Conservation (phyloP, 345 rosid genomes). For the Citrus unshiu region DNA sequence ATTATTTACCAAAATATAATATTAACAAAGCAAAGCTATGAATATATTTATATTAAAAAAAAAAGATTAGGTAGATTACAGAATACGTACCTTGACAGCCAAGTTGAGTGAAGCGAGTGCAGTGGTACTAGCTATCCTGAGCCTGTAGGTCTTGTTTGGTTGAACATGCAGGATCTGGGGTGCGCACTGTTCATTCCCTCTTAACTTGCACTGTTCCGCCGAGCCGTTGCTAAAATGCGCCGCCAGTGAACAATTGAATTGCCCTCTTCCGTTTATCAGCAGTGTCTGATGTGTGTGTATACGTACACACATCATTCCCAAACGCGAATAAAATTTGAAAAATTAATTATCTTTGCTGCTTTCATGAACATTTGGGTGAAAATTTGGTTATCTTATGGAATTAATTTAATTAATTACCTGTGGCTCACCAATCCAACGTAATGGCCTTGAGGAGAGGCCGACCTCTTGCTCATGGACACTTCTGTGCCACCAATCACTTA, state of each 20-base stretch:
- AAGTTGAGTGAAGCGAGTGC: constrained; percentile 76
- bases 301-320: too few relatives aligned
- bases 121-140: constrained; percentile 70
- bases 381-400: too few relatives aligned
- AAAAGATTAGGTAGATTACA: not conserved
- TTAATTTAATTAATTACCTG: constrained; percentile 38
- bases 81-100: constrained; percentile 45
- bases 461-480: constrained; percentile 56
- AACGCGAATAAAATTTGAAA: too few relatives aligned
- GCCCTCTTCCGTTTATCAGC: constrained; percentile 85
- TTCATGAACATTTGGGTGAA: too few relatives aligned
- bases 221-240: constrained; percentile 31
- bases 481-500: constrained; percentile 90
- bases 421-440: constrained; percentile 83
- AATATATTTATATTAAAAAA: too few relatives aligned
- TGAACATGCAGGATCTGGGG: constrained; percentile 47
- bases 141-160: constrained; percentile 61
- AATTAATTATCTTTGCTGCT: too few relatives aligned
- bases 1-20: too few relatives aligned
- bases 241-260: constrained; percentile 69
- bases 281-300: constrained; percentile 17
- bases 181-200: constrained; percentile 59
- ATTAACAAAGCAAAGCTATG: too few relatives aligned
- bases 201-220: constrained; percentile 35
- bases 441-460: constrained; percentile 64